Conservation (phyloP, 2,329 filamentous ascomycete species). For the Graphilbum fragrans region DNA sequence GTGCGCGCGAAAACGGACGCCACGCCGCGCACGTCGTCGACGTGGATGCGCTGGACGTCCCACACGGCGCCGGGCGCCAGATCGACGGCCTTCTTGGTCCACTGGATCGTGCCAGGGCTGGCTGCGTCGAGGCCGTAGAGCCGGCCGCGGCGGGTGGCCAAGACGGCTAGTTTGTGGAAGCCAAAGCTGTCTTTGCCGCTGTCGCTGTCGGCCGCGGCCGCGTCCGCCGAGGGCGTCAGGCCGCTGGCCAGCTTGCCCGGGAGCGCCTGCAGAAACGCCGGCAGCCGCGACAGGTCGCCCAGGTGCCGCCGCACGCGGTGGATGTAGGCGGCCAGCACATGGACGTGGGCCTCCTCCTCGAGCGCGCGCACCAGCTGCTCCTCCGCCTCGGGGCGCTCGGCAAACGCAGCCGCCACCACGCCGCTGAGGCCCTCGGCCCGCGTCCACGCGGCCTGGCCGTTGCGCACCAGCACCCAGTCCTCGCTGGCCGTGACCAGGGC, state of each 20-base stretch:
- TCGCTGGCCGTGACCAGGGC: slow-evolving; percentile 55
- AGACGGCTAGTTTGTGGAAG: slow-evolving; percentile 72
- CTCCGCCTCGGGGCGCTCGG: slow-evolving; percentile 57
- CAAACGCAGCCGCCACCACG: slow-evolving; percentile 68
- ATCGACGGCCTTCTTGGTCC: slow-evolving; percentile 56
- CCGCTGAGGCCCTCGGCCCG: slow-evolving; percentile 74
- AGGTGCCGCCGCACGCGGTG: slow-evolving; percentile 77
- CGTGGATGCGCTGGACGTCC: slow-evolving; percentile 55
- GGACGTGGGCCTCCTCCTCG: slow-evolving; percentile 77
- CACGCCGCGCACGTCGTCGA: slow-evolving; percentile 41
- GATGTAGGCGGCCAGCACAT: slow-evolving; percentile 67
- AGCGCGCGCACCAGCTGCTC: slow-evolving; percentile 70
- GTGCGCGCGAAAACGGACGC: slow-evolving; percentile 44
- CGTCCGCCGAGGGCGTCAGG: slow-evolving; percentile 28
- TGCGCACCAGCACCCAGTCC: slow-evolving; percentile 75
- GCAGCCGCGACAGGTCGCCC: slow-evolving; percentile 64
- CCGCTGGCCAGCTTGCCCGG: slow-evolving; percentile 57
- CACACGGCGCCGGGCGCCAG: slow-evolving; percentile 41
- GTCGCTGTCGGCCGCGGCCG: slow-evolving; percentile 15
- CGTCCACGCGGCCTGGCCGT: slow-evolving; percentile 70
- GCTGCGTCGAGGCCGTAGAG: slow-evolving; percentile 71
- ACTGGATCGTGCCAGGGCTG: slow-evolving; percentile 60
- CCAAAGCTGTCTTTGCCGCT: slow-evolving; percentile 64
- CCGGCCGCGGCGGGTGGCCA: slow-evolving; percentile 69
- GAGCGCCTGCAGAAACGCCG: slow-evolving; percentile 57